Conservation (phyloP, 2,329 filamentous ascomycete genomes). For the Pestalotiopsis sp. region DNA sequence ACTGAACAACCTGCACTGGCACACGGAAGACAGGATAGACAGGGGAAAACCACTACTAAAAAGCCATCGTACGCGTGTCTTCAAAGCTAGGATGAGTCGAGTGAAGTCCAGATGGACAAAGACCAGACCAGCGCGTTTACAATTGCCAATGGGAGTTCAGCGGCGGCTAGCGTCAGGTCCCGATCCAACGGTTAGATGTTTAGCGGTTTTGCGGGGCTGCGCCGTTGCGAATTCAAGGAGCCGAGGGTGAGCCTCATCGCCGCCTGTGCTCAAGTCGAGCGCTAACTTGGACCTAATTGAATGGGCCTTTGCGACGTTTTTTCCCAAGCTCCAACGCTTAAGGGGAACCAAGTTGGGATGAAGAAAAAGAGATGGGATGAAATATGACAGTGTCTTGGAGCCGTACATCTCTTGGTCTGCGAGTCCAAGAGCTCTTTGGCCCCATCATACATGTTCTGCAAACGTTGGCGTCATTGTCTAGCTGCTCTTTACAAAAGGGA, state of each 20-base stretch:
- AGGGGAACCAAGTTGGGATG: not conserved
- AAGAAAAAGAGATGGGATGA: not conserved
- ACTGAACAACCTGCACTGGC: too few species aligned
- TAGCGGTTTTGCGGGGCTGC: not conserved
- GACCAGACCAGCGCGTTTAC: not conserved
- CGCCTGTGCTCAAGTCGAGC: not conserved
- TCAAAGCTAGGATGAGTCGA: not conserved
- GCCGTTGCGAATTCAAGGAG: not conserved
- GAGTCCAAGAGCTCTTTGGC: not conserved
- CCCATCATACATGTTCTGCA: not conserved
- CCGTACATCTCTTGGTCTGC: not conserved
- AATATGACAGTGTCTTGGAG: not conserved
- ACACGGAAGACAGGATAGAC: too few species aligned
- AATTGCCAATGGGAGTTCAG: not conserved
- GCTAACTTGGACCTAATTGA: not conserved
- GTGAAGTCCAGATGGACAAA: not conserved
- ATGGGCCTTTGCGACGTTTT: not conserved
- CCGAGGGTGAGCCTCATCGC: not conserved
- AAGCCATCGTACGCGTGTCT: too few species aligned
- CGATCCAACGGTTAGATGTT: not conserved
- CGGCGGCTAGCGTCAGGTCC: not conserved
- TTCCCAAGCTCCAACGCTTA: not conserved
- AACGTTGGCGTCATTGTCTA: not conserved
- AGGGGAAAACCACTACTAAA: too few species aligned
- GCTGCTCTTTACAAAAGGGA: not conserved